Base-by-base conservation (phyloP, 345 rosid species). In the Triadica sebifera region DNA sequence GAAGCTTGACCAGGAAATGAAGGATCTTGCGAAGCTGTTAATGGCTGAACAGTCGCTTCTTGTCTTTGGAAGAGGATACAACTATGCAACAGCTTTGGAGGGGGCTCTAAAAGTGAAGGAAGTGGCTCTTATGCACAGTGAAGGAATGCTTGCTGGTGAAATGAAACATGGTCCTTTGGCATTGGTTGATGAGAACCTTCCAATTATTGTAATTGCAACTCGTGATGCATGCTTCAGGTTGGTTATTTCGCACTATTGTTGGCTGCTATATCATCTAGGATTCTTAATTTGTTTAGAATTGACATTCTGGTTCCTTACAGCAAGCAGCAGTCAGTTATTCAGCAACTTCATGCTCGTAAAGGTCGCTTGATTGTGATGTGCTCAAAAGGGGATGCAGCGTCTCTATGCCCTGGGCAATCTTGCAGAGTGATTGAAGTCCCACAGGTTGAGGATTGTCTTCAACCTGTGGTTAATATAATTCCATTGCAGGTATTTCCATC, bases 111-210 rank as follows among this genome's bases (percentile, higher is more conserved):
- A 94, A 77, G 98, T 94, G 56, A 94, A 94, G 80, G 98, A 94
- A 83, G 98, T 94, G 52, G 84, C 98, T 47, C 95, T 94, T 47
- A 94, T 94, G 98, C 98, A 94, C 77, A 91, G 97, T 38, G 98
- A 92, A 80, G 98, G 98, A 46, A 88, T 94, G 73, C 93, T 94
- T 69, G 98, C 98, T 47, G 98, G 98, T 77, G 98, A 94, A 83
- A 94, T 94, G 98, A 94, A 94, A 81, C 98, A 94, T 58, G 98
- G 98, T 69, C 98, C 98, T 75, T 83, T 94, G 81, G 98, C 98
- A 70, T 78, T 94, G 49, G 98, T 94, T 46, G 98, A 94, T 75
- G 98, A 94, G 85, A 88, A 83, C 85, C 93, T 89, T 4, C 90
- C 98, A 0, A 91, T 92, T 29, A 81, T 86, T 10, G 98, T 94